Base-by-base conservation (phyloP, 2,329 filamentous ascomycete species). In the Fusarium irregulare region DNA sequence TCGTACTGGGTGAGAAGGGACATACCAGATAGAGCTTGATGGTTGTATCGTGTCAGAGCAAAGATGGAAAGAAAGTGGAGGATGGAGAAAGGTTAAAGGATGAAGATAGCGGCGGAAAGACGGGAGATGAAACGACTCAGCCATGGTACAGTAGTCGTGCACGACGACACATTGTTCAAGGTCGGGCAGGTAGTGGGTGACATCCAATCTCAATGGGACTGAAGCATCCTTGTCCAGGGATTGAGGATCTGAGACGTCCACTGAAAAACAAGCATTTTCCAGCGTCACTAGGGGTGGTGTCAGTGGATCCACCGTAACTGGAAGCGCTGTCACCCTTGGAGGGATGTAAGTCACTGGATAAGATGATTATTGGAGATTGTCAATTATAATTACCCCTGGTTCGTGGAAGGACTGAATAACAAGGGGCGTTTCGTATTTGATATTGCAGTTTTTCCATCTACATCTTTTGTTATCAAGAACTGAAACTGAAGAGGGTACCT, bases 201-300 rank as follows among this genome's bases (percentile, higher is more conserved):
- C 62, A 66, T 44, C 57, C 57, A 70, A 70, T 70, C 67, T 70
- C 62, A 60, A 37, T n/a, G 34, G 34, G 34, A 68, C 62, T 67
- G 56, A 70, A 64, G 66, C 62, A 66, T 61, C 60, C 59, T 58
- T 64, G 61, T 41, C 54, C 66, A 68, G 32, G 60, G 66, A 56
- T 54, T 46, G 41, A 25, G 54, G 40, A 64, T 55, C 59, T 60
- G 48, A 64, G 42, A 53, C 59, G 56, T 56, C 67, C 68, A 70
- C 64, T 70, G 68, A 70, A 64, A 68, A 71, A 60, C 50, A 71
- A 70, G 67, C 63, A 59, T 64, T 64, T 70, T 53, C 9, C 34
- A 53, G 49, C 23, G 21, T 20, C 23, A 41, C 54, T 60, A 70
- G 67, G 67, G 57, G 67, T 63, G 44, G 40, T 51, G 45, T 25